phyloP scores from a whole-genome alignment of 805 yeast genomes.

The Yamadazyma nakazawae region DNA sequence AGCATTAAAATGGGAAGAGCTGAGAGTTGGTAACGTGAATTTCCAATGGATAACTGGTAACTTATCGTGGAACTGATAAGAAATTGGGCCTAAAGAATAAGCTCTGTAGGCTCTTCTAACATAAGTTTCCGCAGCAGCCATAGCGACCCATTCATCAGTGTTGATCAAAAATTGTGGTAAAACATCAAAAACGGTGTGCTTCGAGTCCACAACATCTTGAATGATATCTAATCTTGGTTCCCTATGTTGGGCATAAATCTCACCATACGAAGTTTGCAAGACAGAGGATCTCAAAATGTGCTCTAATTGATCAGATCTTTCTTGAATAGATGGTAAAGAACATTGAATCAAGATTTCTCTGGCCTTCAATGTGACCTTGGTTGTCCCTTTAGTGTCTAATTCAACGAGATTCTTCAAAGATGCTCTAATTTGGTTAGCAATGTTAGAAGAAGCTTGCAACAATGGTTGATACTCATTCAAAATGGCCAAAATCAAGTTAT shows the following conservation, averaged over 20 bases:
- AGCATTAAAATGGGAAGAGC: conserved; percentile 71
- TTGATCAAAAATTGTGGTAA: conserved; percentile 86
- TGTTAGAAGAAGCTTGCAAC: conserved; percentile 66
- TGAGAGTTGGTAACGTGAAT: conserved; percentile 75
- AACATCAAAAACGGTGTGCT: conserved; percentile 94
- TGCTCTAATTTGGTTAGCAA: conserved; percentile 64
- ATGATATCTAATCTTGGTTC: conserved; percentile 78
- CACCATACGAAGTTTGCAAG: conserved; percentile 86
- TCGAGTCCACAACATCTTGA: conserved; percentile 92
- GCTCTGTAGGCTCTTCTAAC: conserved; percentile 97
- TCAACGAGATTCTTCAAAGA: conserved; percentile 79
- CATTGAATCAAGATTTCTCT: conserved; percentile 96
- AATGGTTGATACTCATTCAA: conserved; percentile 77
- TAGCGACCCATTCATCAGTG: conserved; percentile 80
- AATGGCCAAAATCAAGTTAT: conserved; percentile 82
- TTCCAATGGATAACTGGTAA: conserved; percentile 82
- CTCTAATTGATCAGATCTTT: conserved; percentile 95
- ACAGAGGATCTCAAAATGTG: conserved; percentile 92
- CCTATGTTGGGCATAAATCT: conserved; percentile 67
- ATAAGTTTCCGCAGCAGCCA: conserved; percentile 97
- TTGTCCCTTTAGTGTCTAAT: conserved; percentile 84
- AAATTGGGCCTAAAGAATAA: conserved; percentile 77
- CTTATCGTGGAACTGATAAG: conserved; percentile 52
- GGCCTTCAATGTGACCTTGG: conserved; percentile 92
- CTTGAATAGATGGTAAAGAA: conserved; percentile 92